Base-by-base conservation (phyloP, 2,329 filamentous ascomycete genomes). In the Fusarium austroafricanum region DNA sequence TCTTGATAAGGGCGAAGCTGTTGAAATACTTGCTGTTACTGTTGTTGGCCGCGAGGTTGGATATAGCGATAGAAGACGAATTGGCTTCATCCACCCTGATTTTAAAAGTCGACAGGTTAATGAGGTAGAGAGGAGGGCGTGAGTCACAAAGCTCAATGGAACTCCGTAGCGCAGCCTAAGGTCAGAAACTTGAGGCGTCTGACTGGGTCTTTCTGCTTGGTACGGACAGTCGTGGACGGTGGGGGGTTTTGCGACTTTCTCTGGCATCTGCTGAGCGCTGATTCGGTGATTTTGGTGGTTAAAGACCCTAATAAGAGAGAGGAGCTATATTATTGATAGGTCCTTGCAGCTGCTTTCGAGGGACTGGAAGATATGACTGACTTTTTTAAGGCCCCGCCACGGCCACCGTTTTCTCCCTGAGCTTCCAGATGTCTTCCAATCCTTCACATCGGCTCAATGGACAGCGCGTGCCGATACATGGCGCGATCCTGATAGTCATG, bases 81-180 rank as follows among this genome's bases (percentile, higher is more conserved):
- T 72, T 73, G 71, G 67, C 72, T 74, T 74, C 72, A 74, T 74
- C 72, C 72, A 74, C 67, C 50, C 67, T 61, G 68, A 53, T 55
- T 70, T 60, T 37, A 55, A 65, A 59, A 60, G 65, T 58, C 42
- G 61, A 61, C 55, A 40, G 51, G 38, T 40, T 56, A 39, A 62
- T 49, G 61, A 50, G 52, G 37, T 23, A 23, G 56, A 71, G 61
- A 65, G 49, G 61, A 71, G 55, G 61, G 68, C 71, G 69, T 74
- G 72, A 74, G 69, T 74, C 72, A 74, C 70, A 71, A 70, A 70
- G 39, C 66, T 63, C 69, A 69, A 26, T 26, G 26, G 26, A 26
- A 68, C 33, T 44, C 42, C 53, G 54, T 47, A 61, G 65, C 55
- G 55, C 26, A 47, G 39, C 50, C 38, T 50, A 40, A 42, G 31